phyloP scores from a whole-genome alignment of 352 stramenopile species.

The Globisporangium solare region DNA sequence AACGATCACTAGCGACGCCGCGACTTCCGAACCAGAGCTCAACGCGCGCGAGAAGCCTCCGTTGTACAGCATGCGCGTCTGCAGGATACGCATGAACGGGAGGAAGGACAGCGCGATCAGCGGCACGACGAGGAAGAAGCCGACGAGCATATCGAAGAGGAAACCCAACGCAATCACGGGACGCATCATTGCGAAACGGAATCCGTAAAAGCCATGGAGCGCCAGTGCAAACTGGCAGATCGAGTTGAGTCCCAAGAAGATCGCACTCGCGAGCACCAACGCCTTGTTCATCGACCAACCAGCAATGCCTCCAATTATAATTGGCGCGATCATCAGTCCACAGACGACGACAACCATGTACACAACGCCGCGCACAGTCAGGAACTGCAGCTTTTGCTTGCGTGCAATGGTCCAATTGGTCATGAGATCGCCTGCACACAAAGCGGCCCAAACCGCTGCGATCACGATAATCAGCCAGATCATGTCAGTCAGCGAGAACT shows the following conservation, averaged over 20 bases:
- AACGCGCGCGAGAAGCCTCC: constrained; percentile 76
- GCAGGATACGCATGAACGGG: constrained; percentile 83
- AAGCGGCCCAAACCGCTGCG: constrained; percentile 34
- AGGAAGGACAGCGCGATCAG: constrained; percentile 69
- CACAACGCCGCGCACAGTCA: constrained; percentile 54
- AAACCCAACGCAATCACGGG: constrained; percentile 74
- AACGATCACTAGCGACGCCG: constrained; percentile 73
- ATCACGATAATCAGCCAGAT: constrained; percentile 49
- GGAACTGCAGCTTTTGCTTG: constrained; percentile 53
- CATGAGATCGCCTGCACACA: constrained; percentile 52
- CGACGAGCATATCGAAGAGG: constrained; percentile 83
- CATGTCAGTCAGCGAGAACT: constrained; percentile 50
- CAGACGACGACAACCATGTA: constrained; percentile 74
- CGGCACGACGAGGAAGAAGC: constrained; percentile 72
- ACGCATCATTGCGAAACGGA: constrained; percentile 63
- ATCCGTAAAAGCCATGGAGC: constrained; percentile 56
- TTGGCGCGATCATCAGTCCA: constrained; percentile 41
- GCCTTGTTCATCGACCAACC: constrained; percentile 63
- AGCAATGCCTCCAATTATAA: constrained; percentile 48
- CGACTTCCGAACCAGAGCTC: constrained; percentile 76
- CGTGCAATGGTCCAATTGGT: constrained; percentile 42
- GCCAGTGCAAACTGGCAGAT: constrained; percentile 72
- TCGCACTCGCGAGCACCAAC: constrained; percentile 59
- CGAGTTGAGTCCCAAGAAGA: constrained; percentile 65
- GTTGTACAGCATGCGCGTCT: constrained; percentile 87